phyloP scores from a whole-genome alignment of 2,329 filamentous ascomycete species.

The Cladosporium sp. region DNA sequence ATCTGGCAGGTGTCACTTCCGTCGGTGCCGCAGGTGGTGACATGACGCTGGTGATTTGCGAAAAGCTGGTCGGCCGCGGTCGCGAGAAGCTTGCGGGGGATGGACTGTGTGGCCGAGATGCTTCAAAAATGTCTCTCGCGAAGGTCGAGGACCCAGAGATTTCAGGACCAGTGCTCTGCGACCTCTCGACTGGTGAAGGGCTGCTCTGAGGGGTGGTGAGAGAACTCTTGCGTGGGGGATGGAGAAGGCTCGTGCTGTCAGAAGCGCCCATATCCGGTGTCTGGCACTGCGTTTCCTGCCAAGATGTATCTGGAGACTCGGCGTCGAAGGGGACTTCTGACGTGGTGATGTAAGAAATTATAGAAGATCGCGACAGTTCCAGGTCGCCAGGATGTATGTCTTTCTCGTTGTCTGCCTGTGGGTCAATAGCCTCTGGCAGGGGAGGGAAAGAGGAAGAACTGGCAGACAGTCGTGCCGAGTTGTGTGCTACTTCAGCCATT shows the following conservation, averaged over 20 bases:
- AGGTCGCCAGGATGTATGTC: background rate
- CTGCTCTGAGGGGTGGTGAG: background rate
- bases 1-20: background rate
- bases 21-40: conserved; percentile 6
- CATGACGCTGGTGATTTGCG: background rate
- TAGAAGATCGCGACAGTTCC: background rate
- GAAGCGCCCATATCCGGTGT: background rate
- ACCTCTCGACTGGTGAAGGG: background rate
- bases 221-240: conserved; percentile 14
- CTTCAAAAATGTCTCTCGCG: conserved; percentile 4
- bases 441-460: conserved; percentile 3
- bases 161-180: background rate
- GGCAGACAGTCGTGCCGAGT: background rate
- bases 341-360: background rate
- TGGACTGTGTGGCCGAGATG: conserved; percentile 28
- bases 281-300: background rate
- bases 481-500: background rate
- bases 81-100: conserved; percentile 35
- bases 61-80: conserved; percentile 25
- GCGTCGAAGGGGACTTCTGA: background rate
- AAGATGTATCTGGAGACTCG: background rate
- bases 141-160: background rate
- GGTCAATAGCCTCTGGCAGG: background rate
- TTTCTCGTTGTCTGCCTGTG: background rate
- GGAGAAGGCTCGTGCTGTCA: background rate